A percentile compares a stretch with the other conserved stretches of the same genome.
These are phyloP conservation scores for Drechmeria coniospora DNA, from an alignment of 2,329 filamentous ascomycete genomes.

Conservation along the genomic window DNA sequence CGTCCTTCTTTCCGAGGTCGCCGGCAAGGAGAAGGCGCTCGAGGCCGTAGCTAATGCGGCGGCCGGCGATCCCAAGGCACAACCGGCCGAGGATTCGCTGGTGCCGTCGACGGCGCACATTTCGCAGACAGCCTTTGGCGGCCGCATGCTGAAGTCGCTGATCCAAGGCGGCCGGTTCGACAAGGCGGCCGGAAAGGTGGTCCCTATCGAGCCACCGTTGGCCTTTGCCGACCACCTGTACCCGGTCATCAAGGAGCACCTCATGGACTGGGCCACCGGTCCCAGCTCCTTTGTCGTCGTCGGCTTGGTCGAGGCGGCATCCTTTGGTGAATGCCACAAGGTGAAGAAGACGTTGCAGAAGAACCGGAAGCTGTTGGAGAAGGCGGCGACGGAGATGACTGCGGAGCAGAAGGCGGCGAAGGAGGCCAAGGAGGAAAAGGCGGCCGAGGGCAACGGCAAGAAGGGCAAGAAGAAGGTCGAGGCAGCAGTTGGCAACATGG, in stretches of 20 bases:
- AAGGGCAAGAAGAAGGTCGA: conserved; percentile 26
- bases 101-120: conserved; percentile 36
- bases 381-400: conserved; percentile 46
- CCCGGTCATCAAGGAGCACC: conserved; percentile 56
- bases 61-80: conserved; percentile 34
- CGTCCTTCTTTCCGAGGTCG: conserved; percentile 59
- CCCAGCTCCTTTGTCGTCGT: conserved; percentile 78
- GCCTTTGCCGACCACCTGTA: conserved; percentile 75
- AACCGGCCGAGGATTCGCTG: conserved; percentile 24
- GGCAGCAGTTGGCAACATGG: conserved; percentile 42
- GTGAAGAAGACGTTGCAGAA: conserved; percentile 57
- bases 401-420: conserved; percentile 35
- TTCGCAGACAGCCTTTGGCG: conserved; percentile 45
- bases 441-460: conserved; percentile 26
- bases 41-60: conserved; percentile 52
- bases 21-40: conserved; percentile 63
- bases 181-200: conserved; percentile 51
- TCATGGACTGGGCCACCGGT: conserved; percentile 74
- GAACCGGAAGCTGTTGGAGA: conserved; percentile 55
- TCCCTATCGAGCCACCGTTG: conserved; percentile 59
- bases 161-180: conserved; percentile 84
- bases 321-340: conserved; percentile 51
- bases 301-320: conserved; percentile 58
- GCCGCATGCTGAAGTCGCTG: conserved; percentile 79
- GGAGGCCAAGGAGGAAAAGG: conserved; percentile 29